A percentile compares a stretch with the other conserved stretches of the same genome.
Conservation (phyloP, 2,329 filamentous ascomycete species). For the Sclerotinia borealis region DNA sequence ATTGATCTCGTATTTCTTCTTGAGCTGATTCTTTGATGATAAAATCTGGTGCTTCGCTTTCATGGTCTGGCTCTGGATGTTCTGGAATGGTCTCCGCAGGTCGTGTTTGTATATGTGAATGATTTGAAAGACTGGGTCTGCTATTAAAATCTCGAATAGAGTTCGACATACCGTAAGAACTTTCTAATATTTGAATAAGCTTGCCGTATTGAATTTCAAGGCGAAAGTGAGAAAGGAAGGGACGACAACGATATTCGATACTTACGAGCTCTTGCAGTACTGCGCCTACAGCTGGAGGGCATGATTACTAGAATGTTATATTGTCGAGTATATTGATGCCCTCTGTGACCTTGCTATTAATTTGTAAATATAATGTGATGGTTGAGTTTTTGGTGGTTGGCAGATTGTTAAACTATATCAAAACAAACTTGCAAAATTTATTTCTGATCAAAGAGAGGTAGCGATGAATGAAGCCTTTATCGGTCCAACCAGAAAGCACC, state of each 20-base stretch:
- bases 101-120: slow-evolving; percentile 12
- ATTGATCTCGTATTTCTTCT: slow-evolving; percentile 12
- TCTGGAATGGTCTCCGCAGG: background rate
- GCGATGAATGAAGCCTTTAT: background rate
- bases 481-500: background rate
- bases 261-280: slow-evolving; percentile 4
- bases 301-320: background rate
- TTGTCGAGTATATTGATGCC: background rate
- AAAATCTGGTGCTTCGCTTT: background rate
- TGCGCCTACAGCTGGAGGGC: background rate
- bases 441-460: background rate
- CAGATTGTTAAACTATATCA: background rate
- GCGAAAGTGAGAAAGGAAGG: slow-evolving; percentile 7
- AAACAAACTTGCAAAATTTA: background rate
- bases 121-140: background rate
- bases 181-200: slow-evolving; percentile 11
- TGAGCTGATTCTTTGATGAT: slow-evolving; percentile 11
- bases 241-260: slow-evolving; percentile 1
- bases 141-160: slow-evolving; percentile 2
- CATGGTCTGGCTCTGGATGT: background rate
- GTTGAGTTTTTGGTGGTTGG: background rate
- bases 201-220: background rate
- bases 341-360: background rate
- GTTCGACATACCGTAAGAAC: background rate
- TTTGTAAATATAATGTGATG: background rate